Evolutionary conservation across 345 rosid species (phyloP), one percentile per base, ranked within the genome.

Genomic region (Rhodomyrtus tomentosa): DNA sequence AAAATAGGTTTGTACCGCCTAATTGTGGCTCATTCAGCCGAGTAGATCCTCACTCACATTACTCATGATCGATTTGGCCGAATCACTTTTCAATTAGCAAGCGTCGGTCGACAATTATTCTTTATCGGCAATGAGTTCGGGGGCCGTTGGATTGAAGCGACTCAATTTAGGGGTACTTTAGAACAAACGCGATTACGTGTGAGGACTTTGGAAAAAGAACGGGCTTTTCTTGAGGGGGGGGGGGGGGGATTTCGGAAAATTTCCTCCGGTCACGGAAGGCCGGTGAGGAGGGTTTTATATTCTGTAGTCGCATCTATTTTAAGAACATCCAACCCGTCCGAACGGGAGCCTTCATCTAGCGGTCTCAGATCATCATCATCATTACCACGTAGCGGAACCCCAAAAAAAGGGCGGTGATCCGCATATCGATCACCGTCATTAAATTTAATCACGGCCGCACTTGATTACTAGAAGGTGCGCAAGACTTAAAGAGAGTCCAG

Each of bases 1-100:
- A n/a, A n/a, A n/a, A n/a, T n/a, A n/a, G n/a, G n/a, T n/a, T n/a
- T n/a, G n/a, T n/a, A n/a, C n/a, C n/a, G n/a, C n/a, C n/a, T 3
- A 21, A 21, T 24, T 20, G 10, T 4, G 55, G 9, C 55, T 53
- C 55, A 7, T 3, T 52, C 25, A 53, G 25, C 2, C 10, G 56
- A 25, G 22, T 20, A 0, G 55, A 53, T 53, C 3, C 9, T 18
- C 7, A 3, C 9, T 18, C 7, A 3, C 0, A 6, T 0, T 20
- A 20, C 9, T 53, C 24, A 3, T 0, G 55, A 20, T 3, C 7
- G 10, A 24, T 20, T 0, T 1, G 55, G 55, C 9, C 55, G 9
- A 53, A 20, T 53, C 24, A 22, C 7, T 54, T 54, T 54, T 8
- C 0, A 2, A 4, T 7, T 54, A 8, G 11, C n/a, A n/a, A n/a